Evolutionary conservation across 306 rosid species (phyloP).

Genomic region (Delonix regia): DNA sequence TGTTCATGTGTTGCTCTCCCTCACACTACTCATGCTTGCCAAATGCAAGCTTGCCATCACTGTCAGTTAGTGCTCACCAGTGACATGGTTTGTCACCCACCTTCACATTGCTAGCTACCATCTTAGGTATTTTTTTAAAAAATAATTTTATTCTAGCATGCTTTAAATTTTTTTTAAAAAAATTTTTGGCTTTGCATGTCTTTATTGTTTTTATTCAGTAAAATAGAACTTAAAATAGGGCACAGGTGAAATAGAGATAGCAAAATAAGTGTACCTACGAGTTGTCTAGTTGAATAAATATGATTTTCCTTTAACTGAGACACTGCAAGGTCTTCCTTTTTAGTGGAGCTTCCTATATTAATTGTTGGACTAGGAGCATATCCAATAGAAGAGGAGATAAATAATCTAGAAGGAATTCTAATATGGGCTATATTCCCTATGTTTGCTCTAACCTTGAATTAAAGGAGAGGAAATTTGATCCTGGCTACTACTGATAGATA

Average conservation of each 20-base stretch:
- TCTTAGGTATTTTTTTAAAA: too few species aligned
- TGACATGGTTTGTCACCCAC: too few species aligned
- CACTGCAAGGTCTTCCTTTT: constrained; percentile 63
- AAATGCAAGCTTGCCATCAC: too few species aligned
- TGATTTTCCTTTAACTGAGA: constrained; percentile 78
- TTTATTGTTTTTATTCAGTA: too few species aligned
- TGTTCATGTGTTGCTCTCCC: too few species aligned
- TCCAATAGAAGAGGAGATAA: constrained; percentile 59
- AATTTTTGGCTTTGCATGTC: too few species aligned
- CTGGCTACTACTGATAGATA: constrained; percentile 61
- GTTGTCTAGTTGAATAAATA: constrained; percentile 67
- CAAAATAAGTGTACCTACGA: constrained; percentile 55
- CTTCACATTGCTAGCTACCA: too few species aligned
- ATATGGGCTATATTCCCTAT: constrained; percentile 63
- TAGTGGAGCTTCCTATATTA: constrained; percentile 58
- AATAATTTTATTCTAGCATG: too few species aligned
- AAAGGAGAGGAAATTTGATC: constrained; percentile 62
- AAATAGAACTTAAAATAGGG: constrained; percentile 17
- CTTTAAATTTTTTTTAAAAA: too few species aligned
- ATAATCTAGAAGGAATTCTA: constrained; percentile 68
- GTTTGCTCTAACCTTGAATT: constrained; percentile 63
- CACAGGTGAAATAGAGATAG: background rate
- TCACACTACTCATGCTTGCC: too few species aligned
- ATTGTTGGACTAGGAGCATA: constrained; percentile 52
- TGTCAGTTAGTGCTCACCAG: too few species aligned